Conservation (phyloP, 2,329 filamentous ascomycete genomes). For the Magnaporthiopsis poae region DNA sequence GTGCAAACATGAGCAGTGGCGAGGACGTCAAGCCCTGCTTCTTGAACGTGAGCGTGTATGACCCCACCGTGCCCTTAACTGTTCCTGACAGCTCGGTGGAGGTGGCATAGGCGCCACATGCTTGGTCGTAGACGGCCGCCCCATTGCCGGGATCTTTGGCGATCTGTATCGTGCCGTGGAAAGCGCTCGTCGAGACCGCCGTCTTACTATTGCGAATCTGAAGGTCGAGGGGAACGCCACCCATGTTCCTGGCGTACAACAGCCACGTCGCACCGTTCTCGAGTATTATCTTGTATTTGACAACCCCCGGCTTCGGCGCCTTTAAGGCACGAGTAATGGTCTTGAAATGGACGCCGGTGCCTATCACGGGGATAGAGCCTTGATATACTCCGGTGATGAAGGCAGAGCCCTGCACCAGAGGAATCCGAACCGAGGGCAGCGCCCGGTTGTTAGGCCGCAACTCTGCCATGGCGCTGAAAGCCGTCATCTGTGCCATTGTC, state of each 20-base stretch:
- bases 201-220: slow-evolving; percentile 57
- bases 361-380: slow-evolving; percentile 59
- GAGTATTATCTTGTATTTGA: slow-evolving; percentile 66
- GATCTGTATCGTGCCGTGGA: slow-evolving; percentile 72
- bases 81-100: slow-evolving; percentile 55
- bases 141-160: slow-evolving; percentile 61
- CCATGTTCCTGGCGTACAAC: slow-evolving; percentile 59
- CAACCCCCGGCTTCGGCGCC: slow-evolving; percentile 53
- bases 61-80: slow-evolving; percentile 48
- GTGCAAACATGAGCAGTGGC: slow-evolving; percentile 69
- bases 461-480: slow-evolving; percentile 56
- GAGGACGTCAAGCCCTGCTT: slow-evolving; percentile 54
- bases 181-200: slow-evolving; percentile 55
- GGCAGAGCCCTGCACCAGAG: slow-evolving; percentile 79
- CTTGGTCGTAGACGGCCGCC: slow-evolving; percentile 63
- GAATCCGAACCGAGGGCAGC: slow-evolving; percentile 59
- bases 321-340: slow-evolving; percentile 49
- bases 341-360: slow-evolving; percentile 65
- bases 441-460: slow-evolving; percentile 46
- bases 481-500: slow-evolving; percentile 43
- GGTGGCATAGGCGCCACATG: slow-evolving; percentile 65
- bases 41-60: slow-evolving; percentile 64
- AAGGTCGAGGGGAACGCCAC: slow-evolving; percentile 55
- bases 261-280: slow-evolving; percentile 70
- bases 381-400: slow-evolving; percentile 73